Base-by-base conservation (phyloP, 2,329 filamentous ascomycete genomes). In the Stenocarpella maydis region DNA sequence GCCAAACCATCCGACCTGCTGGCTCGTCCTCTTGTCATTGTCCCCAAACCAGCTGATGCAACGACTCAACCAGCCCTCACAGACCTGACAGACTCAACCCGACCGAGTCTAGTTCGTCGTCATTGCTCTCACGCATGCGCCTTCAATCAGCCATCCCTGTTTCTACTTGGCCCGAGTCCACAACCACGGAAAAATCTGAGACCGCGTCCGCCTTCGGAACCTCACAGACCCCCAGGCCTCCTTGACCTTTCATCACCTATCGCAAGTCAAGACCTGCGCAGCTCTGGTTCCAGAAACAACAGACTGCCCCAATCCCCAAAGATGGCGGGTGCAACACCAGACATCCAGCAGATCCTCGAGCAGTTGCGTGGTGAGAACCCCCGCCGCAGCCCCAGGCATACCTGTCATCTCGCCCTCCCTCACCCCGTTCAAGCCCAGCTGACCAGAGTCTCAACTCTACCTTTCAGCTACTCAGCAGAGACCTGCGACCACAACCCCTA, bases 271-370 rank as follows among this genome's bases (percentile, higher is more conserved):
- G 24, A 47, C 12, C 64, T 66, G n/a, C 50, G 37, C 50, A 10
- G 14, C 7, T 37, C 50, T 66, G 50, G 50, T 14, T 28, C 26
- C 15, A 49, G 39, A 41, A 34, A 43, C 54, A 53, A 31, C 3
- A 14, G 10, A 24, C 34, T 28, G 28, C 19, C 24, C 28, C 28
- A 49, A 67, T 6, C 41, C 55, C 55, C 50, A 50, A 70, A 70
- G n/a, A 72, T 72, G 70, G 68, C 70, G 24, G 68, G 68, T 54
- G 61, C 69, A 24, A 60, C 65, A 43, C 65, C 65, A 63, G 68
- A 72, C 53, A 70, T 72, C 45, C 53, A 70, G 54, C 58, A 53
- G 34, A 70, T 72, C 45, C 70, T 72, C 17, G 70, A 70, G 65
- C 68, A 70, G 64, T 63, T 72, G 54, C 68, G 70, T 70, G 68